phyloP scores from a whole-genome alignment of 192 early-diverging fungal genomes.

The Radiomyces spectabilis region DNA sequence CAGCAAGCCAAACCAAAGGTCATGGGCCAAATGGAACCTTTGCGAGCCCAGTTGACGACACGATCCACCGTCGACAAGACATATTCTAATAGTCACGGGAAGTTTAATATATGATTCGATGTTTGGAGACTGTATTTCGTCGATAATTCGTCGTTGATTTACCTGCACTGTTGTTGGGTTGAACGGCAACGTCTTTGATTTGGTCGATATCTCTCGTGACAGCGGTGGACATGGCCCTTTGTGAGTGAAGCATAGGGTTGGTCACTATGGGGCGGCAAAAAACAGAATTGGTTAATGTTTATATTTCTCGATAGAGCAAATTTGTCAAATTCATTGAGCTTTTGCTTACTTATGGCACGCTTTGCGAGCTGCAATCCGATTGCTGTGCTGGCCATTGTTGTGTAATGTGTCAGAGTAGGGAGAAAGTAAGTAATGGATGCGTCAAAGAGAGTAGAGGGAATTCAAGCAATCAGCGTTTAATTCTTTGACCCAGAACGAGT shows the following conservation, averaged over 20 bases:
- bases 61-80: conserved; percentile 88
- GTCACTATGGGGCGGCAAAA: neutral
- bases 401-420: neutral
- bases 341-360: conserved; percentile 22
- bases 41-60: conserved; percentile 89
- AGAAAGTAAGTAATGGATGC: neutral
- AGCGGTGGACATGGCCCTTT: conserved; percentile 24
- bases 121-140: neutral
- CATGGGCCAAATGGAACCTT: conserved; percentile 87
- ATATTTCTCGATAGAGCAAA: neutral
- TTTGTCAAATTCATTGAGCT: neutral
- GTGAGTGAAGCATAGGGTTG: conserved; percentile 8
- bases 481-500: neutral
- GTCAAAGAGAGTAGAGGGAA: conserved; percentile 3
- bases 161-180: conserved; percentile 32
- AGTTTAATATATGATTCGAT: no score
- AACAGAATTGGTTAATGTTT: neutral
- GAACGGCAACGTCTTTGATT: conserved; percentile 23
- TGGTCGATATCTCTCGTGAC: conserved; percentile 23
- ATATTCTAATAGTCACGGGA: no score
- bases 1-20: conserved; percentile 90
- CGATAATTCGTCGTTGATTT: neutral
- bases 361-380: conserved; percentile 29
- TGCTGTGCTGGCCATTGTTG: conserved; percentile 8
- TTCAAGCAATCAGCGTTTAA: neutral